Evolutionary conservation across 2,329 filamentous ascomycete species (phyloP), one percentile per base, ranked within the genome.

Genomic region (Decorospora gaudefroyi): DNA sequence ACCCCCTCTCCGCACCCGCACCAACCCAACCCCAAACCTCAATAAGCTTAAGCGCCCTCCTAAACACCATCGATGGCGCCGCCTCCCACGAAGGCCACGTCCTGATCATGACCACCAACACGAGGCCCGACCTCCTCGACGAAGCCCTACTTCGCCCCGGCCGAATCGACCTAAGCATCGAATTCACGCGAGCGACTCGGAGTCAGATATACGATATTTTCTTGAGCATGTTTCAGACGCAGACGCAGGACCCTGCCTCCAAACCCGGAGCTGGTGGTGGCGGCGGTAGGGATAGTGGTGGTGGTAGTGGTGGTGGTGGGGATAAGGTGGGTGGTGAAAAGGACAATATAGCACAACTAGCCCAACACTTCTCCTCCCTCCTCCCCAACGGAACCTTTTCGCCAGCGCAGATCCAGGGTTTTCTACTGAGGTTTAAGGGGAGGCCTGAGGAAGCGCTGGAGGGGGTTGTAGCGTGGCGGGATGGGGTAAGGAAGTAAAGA

Each of bases 61-160:
- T 95, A 36, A 93, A 95, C 68, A 85, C 86, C 43, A 89, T 93
- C 28, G 88, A 95, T 61, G 87, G 89, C 39, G 87, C 90, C 1
- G 86, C 86, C 1, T 87, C 84, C 4, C 86, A 89, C 56, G 87
- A 92, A 70, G 88, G 87, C 17, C 81, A 87, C 31, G 81, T 92
- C 9, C 78, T 92, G 12, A 84, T 92, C 72, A 90, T 91, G 85
- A 91, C 88, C 0, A 90, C 86, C 21, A 93, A 92, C 69, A 80
- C 83, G n/a, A n/a, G n/a, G 47, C 85, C 85, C 2, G 84, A 91
- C 57, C 77, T 80, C 10, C 79, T 92, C 0, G 87, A 91, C 61
- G 78, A 84, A 31, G 87, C 87, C 0, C 77, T 93, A 4, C 84
- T 90, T 35, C 78, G 87, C 0, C 86, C 88, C 0, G 87, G 87